A percentile compares a stretch with the other conserved stretches of the same genome.
Conservation (phyloP, 2,329 filamentous ascomycete genomes). For the Ceratocystis cacaofunesta region DNA sequence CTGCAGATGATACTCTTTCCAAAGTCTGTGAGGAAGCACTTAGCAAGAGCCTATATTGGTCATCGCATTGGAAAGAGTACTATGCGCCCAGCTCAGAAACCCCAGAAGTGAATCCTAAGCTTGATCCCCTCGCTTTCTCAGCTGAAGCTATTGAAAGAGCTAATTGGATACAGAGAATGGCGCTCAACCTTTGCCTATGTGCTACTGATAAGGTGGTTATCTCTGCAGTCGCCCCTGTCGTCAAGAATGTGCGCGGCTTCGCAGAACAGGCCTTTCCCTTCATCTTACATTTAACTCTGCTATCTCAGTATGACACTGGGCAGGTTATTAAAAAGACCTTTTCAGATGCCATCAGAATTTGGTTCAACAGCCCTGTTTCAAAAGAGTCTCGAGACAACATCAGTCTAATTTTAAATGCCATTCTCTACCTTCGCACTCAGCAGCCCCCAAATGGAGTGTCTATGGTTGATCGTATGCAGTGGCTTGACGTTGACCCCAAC, state of each 20-base stretch:
- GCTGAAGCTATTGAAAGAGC: slow-evolving; percentile 29
- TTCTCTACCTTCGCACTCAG: slow-evolving; percentile 82
- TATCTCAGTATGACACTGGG: slow-evolving; percentile 49
- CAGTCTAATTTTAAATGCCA: slow-evolving; percentile 63
- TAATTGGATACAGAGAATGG: slow-evolving; percentile 48
- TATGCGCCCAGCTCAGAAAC: slow-evolving; percentile 40
- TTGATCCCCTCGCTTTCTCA: slow-evolving; percentile 23
- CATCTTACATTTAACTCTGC: slow-evolving; percentile 67
- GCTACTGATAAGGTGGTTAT: slow-evolving; percentile 40
- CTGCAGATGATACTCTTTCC: slow-evolving; percentile 34
- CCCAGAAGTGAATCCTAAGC: background rate
- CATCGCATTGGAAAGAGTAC: slow-evolving; percentile 44
- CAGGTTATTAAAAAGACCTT: slow-evolving; percentile 45
- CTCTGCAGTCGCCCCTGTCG: slow-evolving; percentile 48
- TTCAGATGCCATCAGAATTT: slow-evolving; percentile 49
- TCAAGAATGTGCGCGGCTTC: slow-evolving; percentile 52
- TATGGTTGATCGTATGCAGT: slow-evolving; percentile 61
- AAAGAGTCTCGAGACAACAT: slow-evolving; percentile 52
- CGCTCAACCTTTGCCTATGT: slow-evolving; percentile 21
- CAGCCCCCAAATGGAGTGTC: slow-evolving; percentile 59
- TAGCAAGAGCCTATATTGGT: slow-evolving; percentile 34
- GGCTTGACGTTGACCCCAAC: slow-evolving; percentile 72
- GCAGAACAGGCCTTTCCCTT: slow-evolving; percentile 66
- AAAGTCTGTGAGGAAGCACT: slow-evolving; percentile 38
- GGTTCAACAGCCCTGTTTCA: slow-evolving; percentile 23